Evolutionary conservation across 768 basidiomycete species (phyloP), one percentile per base, ranked within the genome.

Genomic region (Strobilomyces dryophilus): DNA sequence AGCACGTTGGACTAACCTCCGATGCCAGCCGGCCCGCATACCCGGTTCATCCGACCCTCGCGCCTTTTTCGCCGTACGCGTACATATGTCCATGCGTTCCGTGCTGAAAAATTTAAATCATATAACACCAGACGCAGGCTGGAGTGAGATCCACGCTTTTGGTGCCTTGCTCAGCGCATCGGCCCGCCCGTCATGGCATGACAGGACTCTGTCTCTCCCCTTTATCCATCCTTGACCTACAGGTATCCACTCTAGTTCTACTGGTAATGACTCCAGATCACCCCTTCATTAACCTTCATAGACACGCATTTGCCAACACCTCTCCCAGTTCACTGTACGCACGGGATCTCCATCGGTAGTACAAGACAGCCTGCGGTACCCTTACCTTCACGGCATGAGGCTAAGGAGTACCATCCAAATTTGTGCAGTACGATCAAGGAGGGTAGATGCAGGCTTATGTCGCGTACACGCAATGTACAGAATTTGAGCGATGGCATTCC

Each of bases 1-100:
- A 42, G 29, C 46, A 48, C 34, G 17, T 41, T 31, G 48, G 37
- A 44, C 49, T 26, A 40, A 36, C 31, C 18, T 12, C 61, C 52
- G 48, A 63, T 60, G 61, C 62, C 57, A 60, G 51, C 51, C 62
- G 67, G 66, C 34, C 54, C 55, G 57, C 45, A 10, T 9, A 4
- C 24, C 26, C 36, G 21, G 12, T 21, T 46, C 20, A 27, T 24
- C 26, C 18, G 35, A 52, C 10, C n/a, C n/a, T 36, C 20, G 69
- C 59, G 65, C 12, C 44, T 27, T 69, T 70, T 67, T 61, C 49
- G 67, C 67, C 11, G 55, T 53, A 24, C 24, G 24, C 24, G 24
- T 24, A n/a, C n/a, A n/a, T n/a, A 57, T 46, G 58, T 49, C 27
- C 41, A 47, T 45, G 14, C 8, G 26, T 24, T 15, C 21, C 49